Conservation (phyloP, 495 filamentous ascomycete species). For the Talaromyces ruber region DNA sequence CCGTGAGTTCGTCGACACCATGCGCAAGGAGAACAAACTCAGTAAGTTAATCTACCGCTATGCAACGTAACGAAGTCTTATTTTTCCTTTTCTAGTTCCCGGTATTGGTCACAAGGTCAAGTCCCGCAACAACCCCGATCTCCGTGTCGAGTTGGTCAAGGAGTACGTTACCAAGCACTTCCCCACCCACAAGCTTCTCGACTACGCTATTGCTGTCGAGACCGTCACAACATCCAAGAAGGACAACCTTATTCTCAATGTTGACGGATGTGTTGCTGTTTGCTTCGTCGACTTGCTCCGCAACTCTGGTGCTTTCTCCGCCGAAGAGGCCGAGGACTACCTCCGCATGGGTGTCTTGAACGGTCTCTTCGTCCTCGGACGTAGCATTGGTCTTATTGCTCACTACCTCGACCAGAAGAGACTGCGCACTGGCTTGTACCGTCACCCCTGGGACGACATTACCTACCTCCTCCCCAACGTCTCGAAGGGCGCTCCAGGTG, state of each 20-base stretch:
- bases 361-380: constrained; percentile 95
- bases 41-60: constrained; percentile 43
- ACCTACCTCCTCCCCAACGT: constrained; percentile 89
- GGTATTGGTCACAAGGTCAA: constrained; percentile 99
- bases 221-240: constrained; percentile 98
- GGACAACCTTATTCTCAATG: constrained; percentile 99
- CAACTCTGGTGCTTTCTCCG: constrained; percentile 89
- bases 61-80: constrained; percentile 20
- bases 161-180: constrained; percentile 97
- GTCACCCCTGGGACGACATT: constrained; percentile 98
- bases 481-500: constrained; percentile 60
- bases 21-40: constrained; percentile 99
- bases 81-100: constrained; percentile 48
- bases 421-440: constrained; percentile 93
- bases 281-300: constrained; percentile 97
- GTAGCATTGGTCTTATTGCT: constrained; percentile 96
- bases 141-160: constrained; percentile 98
- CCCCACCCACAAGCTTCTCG: constrained; percentile 91
- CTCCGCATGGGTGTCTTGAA: constrained; percentile 92
- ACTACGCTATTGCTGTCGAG: constrained; percentile 97
- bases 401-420: constrained; percentile 99
- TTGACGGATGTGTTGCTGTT: constrained; percentile 94
- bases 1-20: constrained; percentile 96
- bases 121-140: constrained; percentile 98
- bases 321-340: constrained; percentile 49